Evolutionary conservation across 805 yeast genomes (phyloP).

Genomic region (Hanseniaspora clermontiae): DNA sequence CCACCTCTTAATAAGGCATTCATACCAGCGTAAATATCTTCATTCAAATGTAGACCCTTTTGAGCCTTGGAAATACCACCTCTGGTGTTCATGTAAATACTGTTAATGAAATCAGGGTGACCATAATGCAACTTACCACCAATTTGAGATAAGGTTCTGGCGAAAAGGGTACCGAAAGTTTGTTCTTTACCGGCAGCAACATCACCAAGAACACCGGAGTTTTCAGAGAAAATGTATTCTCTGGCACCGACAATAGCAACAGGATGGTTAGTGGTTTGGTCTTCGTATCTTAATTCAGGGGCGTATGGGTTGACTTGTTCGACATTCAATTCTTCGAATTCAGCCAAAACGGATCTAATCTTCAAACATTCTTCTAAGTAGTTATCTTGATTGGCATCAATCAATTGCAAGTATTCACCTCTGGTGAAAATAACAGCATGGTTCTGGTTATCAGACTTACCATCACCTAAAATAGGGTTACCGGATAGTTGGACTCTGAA

Average conservation of each 20-base stretch:
- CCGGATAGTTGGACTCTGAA: slow-evolving; percentile 71
- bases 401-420: slow-evolving; percentile 74
- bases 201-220: slow-evolving; percentile 75
- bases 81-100: slow-evolving; percentile 67
- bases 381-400: slow-evolving; percentile 81
- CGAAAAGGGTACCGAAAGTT: slow-evolving; percentile 74
- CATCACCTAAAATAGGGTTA: slow-evolving; percentile 77
- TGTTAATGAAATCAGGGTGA: slow-evolving; percentile 74
- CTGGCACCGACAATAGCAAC: slow-evolving; percentile 82
- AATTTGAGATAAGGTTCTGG: slow-evolving; percentile 70
- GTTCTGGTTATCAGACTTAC: slow-evolving; percentile 78
- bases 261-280: slow-evolving; percentile 42
- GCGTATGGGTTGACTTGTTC: slow-evolving; percentile 76
- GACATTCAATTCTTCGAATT: slow-evolving; percentile 63
- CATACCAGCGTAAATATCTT: slow-evolving; percentile 85
- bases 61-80: slow-evolving; percentile 85
- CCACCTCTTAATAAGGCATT: slow-evolving; percentile 74
- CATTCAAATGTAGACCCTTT: slow-evolving; percentile 73
- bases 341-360: slow-evolving; percentile 69
- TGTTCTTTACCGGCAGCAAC: slow-evolving; percentile 87
- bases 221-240: slow-evolving; percentile 77
- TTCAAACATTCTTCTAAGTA: slow-evolving; percentile 75
- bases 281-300: slow-evolving; percentile 50
- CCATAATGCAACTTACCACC: slow-evolving; percentile 84
- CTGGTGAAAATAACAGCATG: slow-evolving; percentile 68